Conservation (phyloP, 352 stramenopile species). For the Pseudoperonospora humuli region DNA sequence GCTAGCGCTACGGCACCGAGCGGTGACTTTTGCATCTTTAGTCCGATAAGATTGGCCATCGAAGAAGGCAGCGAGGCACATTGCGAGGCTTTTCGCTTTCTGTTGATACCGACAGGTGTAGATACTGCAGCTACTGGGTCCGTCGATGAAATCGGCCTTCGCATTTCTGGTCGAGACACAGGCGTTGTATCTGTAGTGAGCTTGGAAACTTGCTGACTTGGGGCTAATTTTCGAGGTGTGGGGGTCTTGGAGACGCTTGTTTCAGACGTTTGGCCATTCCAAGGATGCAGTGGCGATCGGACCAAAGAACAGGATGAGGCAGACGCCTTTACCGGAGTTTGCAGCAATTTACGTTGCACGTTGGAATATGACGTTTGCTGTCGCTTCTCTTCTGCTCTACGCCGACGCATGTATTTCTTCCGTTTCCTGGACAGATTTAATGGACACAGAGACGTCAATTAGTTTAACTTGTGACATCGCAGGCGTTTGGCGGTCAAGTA, state of each 20-base stretch:
- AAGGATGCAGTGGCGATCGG: constrained; percentile 32
- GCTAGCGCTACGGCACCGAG: constrained; percentile 2
- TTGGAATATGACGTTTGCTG: constrained; percentile 14
- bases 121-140: constrained; percentile 2
- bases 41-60: constrained; percentile 8
- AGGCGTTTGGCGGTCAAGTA: not conserved
- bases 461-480: not conserved
- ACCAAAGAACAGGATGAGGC: constrained; percentile 3
- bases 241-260: constrained; percentile 17
- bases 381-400: constrained; percentile 44
- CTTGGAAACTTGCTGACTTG: constrained; percentile 1
- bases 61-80: constrained; percentile 16
- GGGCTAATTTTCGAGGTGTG: constrained; percentile 12
- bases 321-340: constrained; percentile 53
- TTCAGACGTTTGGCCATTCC: constrained; percentile 30
- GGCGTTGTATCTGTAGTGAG: constrained; percentile 3
- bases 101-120: constrained; percentile 13
- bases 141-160: constrained; percentile 9
- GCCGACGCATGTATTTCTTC: constrained; percentile 47
- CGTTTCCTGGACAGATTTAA: constrained; percentile 31
- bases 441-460: not conserved
- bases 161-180: constrained; percentile 10
- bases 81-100: constrained; percentile 17
- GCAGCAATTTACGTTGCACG: constrained; percentile 67
- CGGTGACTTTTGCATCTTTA: constrained; percentile 8